Evolutionary conservation across 2,329 filamentous ascomycete species (phyloP), one percentile per base, ranked within the genome.

Genomic region (Pyrenochaeta sp.): DNA sequence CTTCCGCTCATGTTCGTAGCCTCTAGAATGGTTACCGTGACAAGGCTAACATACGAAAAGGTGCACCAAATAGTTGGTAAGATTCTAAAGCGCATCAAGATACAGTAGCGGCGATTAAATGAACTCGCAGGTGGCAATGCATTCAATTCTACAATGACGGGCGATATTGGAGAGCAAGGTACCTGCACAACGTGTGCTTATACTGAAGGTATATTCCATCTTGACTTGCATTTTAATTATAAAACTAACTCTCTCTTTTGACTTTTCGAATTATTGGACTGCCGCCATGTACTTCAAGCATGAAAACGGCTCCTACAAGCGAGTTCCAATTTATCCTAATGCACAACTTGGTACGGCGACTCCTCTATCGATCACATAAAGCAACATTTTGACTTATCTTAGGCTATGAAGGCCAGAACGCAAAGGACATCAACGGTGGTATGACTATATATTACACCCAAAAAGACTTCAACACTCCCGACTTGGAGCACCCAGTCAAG

Each of bases 371-470:
- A 23, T 13, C 10, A 31, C 21, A 13, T 7, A 24, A 22, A 22
- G 4, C 2, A 2, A 11, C 10, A 3, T 17, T 20, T 21, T 43
- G 20, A 43, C 7, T n/a, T 10, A 18, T 24, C 10, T 4, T 31
- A 44, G 51, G 53, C 10, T 35, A 47, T 34, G 43, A 48, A 38
- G 54, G 46, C 11, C 46, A 55, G 4, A 52, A 65, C 31, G 51
- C 44, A 2, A 48, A 45, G 3, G 40, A 49, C 8, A 62, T 67
- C 35, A 63, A 64, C n/a, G 62, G 63, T n/a, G 63, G 62, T 4
- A 63, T 67, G 63, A 67, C 63, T 1, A 51, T 66, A 15, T 67
- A 67, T 40, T 67, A 67, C 22, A 66, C 63, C 1, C 58, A 67
- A 43, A 56, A 67, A 30, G 65, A 68, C 32, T 74, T 75, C 47